Conservation (phyloP, 2,329 filamentous ascomycete genomes). For the Teratosphaeriaceae sp. region DNA sequence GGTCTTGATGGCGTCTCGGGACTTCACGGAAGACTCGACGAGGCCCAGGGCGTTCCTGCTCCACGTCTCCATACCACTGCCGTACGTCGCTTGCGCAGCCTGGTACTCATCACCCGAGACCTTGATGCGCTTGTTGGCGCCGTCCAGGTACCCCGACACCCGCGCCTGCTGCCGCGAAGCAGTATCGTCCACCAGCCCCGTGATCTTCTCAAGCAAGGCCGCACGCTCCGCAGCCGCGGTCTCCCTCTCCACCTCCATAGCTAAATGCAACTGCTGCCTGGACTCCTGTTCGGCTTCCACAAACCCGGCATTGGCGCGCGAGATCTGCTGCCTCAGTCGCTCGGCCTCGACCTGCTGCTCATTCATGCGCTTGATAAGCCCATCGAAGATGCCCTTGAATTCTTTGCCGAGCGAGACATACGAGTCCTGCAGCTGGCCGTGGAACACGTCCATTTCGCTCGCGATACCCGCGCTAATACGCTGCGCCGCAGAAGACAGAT, state of each 20-base stretch:
- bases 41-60: slow-evolving; percentile 60
- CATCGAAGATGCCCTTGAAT: slow-evolving; percentile 79
- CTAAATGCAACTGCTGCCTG: slow-evolving; percentile 59
- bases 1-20: slow-evolving; percentile 69
- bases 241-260: slow-evolving; percentile 68
- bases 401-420: slow-evolving; percentile 79
- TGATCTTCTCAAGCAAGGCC: slow-evolving; percentile 68
- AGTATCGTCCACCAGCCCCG: slow-evolving; percentile 66
- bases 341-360: slow-evolving; percentile 73
- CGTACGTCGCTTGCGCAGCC: slow-evolving; percentile 56
- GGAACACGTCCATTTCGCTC: slow-evolving; percentile 76
- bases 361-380: slow-evolving; percentile 65
- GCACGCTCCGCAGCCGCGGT: slow-evolving; percentile 68
- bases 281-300: slow-evolving; percentile 62
- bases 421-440: slow-evolving; percentile 74
- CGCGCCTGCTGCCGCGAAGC: slow-evolving; percentile 67
- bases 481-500: slow-evolving; percentile 76
- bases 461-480: slow-evolving; percentile 86
- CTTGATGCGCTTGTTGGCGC: slow-evolving; percentile 50
- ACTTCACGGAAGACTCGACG: slow-evolving; percentile 63
- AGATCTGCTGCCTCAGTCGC: slow-evolving; percentile 63
- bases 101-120: slow-evolving; percentile 47
- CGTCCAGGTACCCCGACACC: slow-evolving; percentile 57
- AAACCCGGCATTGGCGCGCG: slow-evolving; percentile 61
- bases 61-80: slow-evolving; percentile 69